Conservation (phyloP, 2,329 filamentous ascomycete species). For the Colletotrichum cuscutae region DNA sequence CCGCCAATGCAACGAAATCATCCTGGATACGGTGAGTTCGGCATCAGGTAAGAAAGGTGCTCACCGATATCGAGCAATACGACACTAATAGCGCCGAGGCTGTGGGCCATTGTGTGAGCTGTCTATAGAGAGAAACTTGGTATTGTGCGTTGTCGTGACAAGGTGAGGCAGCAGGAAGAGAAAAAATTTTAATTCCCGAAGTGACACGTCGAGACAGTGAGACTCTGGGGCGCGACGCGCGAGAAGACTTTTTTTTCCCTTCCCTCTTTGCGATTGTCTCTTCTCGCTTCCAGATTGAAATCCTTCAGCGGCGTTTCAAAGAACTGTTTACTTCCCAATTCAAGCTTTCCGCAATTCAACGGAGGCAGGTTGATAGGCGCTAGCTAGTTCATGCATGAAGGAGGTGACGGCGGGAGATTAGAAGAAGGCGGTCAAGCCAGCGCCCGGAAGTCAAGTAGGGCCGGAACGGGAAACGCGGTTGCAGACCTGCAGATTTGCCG, state of each 20-base stretch:
- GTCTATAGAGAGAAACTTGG: neutral
- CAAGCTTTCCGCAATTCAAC: slow-evolving; percentile 20
- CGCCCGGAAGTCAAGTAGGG: slow-evolving; percentile 18
- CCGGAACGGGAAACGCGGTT: slow-evolving; percentile 24
- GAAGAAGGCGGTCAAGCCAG: slow-evolving; percentile 35
- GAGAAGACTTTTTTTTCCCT: neutral
- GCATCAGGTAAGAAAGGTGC: slow-evolving; percentile 37
- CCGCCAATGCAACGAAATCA: neutral
- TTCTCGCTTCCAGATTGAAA: neutral
- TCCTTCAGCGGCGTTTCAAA: slow-evolving; percentile 16
- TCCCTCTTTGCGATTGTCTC: neutral
- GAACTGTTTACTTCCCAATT: slow-evolving; percentile 5
- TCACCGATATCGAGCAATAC: slow-evolving; percentile 70
- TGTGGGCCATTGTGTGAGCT: slow-evolving; percentile 44
- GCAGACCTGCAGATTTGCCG: neutral
- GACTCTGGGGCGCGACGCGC: slow-evolving; percentile 10
- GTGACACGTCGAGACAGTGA: slow-evolving; percentile 3
- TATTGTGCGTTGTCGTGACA: slow-evolving; percentile 6
- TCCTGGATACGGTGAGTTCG: slow-evolving; percentile 2
- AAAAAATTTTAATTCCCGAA: neutral
- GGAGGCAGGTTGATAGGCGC: neutral
- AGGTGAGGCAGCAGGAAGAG: neutral
- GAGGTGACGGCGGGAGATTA: slow-evolving; percentile 22
- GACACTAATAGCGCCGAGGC: slow-evolving; percentile 51
- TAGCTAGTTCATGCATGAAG: slow-evolving; percentile 28